phyloP scores from a whole-genome alignment of 176 grass and related monocot species.

The Lolium multiflorum region DNA sequence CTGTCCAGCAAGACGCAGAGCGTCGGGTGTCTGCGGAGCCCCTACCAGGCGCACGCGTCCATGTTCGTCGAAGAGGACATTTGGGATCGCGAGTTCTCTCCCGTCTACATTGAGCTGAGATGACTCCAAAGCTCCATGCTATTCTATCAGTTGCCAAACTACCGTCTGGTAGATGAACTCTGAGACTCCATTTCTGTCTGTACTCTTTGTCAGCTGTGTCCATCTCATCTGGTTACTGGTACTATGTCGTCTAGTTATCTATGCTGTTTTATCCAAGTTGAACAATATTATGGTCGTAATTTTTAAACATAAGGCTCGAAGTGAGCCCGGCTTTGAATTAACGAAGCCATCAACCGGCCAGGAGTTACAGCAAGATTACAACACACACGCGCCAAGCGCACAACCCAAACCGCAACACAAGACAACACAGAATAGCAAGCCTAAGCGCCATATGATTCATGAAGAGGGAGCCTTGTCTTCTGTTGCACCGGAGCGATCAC shows the following conservation, averaged over 20 bases:
- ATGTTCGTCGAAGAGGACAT: not conserved
- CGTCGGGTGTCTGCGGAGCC: not conserved
- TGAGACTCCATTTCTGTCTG: not conserved
- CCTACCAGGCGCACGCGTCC: not conserved
- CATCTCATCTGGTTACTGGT: not conserved
- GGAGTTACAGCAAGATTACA: no score
- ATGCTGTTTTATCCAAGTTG: not conserved
- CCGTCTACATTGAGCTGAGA: not conserved
- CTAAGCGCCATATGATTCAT: no score
- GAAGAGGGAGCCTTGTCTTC: no score
- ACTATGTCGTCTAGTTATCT: not conserved
- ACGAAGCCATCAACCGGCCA: no score
- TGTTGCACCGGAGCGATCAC: no score
- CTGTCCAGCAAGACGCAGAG: not conserved
- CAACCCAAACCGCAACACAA: no score
- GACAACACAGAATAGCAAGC: no score
- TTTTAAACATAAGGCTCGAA: no score
- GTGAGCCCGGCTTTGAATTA: no score
- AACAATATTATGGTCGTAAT: not conserved
- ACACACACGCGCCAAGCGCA: no score
- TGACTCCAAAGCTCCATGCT: not conserved
- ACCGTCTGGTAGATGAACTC: not conserved
- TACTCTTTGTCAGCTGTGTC: not conserved
- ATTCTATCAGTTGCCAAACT: not conserved
- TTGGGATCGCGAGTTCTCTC: not conserved